Conservation (phyloP, 2,329 filamentous ascomycete species). For the Cladosporium oxysporum region DNA sequence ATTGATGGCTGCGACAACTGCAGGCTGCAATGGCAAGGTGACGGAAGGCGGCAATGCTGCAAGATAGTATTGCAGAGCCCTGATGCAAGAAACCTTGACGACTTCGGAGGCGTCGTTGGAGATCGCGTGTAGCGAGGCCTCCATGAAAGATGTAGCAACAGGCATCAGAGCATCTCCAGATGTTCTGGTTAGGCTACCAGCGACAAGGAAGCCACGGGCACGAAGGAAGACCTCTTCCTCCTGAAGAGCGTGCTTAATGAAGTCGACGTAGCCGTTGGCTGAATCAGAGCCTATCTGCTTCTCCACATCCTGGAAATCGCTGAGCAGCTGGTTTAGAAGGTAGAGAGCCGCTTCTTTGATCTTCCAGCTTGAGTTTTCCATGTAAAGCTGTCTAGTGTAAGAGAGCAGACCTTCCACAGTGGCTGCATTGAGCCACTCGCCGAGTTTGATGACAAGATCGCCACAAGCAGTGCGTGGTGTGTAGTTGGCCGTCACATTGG, state of each 20-base stretch:
- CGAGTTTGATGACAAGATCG: conserved; percentile 87
- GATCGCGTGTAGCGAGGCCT: conserved; percentile 74
- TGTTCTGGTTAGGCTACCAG: conserved; percentile 74
- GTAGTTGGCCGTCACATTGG: conserved; percentile 92
- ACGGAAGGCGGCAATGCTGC: conserved; percentile 53
- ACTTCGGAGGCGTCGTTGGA: conserved; percentile 77
- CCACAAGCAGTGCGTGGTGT: conserved; percentile 90
- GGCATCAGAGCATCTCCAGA: conserved; percentile 57
- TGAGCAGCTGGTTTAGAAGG: conserved; percentile 79
- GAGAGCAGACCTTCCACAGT: conserved; percentile 77
- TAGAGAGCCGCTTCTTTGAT: conserved; percentile 79
- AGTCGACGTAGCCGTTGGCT: conserved; percentile 73
- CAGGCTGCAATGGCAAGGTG: conserved; percentile 60
- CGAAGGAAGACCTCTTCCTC: conserved; percentile 74
- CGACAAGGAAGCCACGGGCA: conserved; percentile 83
- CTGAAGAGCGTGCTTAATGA: conserved; percentile 76
- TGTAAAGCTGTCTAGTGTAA: conserved; percentile 74
- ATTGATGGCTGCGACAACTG: conserved; percentile 62
- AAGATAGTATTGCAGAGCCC: conserved; percentile 72
- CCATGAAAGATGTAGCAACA: conserved; percentile 64
- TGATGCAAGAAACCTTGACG: conserved; percentile 88
- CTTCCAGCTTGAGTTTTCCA: conserved; percentile 58
- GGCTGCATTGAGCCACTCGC: conserved; percentile 79
- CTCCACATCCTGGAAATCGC: conserved; percentile 77
- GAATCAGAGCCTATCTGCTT: conserved; percentile 70